A percentile compares a stretch with the other conserved stretches of the same genome.
phyloP scores from a whole-genome alignment of 163 green algal genomes.

The Scenedesmus sp. region DNA sequence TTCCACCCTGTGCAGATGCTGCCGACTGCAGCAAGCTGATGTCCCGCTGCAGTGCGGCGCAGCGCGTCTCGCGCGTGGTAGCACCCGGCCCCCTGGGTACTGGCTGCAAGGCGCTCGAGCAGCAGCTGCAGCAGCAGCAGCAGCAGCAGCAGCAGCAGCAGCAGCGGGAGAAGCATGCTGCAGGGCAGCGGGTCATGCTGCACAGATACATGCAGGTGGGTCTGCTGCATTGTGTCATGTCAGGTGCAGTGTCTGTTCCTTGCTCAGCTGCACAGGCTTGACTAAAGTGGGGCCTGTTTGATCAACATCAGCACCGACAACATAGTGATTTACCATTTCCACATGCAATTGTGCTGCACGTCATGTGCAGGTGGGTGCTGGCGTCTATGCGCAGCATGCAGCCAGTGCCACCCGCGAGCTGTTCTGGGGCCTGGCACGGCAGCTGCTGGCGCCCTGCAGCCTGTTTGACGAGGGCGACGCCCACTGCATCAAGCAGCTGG shows the following conservation, averaged over 20 bases:
- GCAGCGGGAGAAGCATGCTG: background rate
- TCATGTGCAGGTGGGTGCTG: constrained; percentile 21
- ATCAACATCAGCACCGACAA: too few relatives aligned
- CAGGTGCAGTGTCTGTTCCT: background rate
- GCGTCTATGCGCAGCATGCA: background rate
- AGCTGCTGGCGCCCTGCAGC: constrained; percentile 48
- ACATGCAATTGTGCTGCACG: too few relatives aligned
- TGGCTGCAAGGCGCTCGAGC: background rate
- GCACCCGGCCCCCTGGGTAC: background rate
- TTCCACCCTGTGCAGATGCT: background rate
- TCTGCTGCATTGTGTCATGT: background rate
- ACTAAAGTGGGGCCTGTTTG: too few relatives aligned
- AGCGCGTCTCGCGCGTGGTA: background rate
- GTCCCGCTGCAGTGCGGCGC: background rate
- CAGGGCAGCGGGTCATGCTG: background rate
- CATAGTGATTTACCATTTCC: too few relatives aligned
- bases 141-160: background rate
- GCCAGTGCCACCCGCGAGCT: constrained; percentile 2
- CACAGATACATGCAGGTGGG: background rate
- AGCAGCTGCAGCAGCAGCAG: constrained; percentile 17
- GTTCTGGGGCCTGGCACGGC: constrained; percentile 48
- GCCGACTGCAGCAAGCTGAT: constrained; percentile 25
- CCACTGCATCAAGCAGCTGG: constrained; percentile 46
- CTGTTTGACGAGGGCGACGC: constrained; percentile 58
- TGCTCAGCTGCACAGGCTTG: too few relatives aligned